Evolutionary conservation across 2,329 filamentous ascomycete genomes (phyloP).

Genomic region (Immersiporthe knoxdaviesiana): DNA sequence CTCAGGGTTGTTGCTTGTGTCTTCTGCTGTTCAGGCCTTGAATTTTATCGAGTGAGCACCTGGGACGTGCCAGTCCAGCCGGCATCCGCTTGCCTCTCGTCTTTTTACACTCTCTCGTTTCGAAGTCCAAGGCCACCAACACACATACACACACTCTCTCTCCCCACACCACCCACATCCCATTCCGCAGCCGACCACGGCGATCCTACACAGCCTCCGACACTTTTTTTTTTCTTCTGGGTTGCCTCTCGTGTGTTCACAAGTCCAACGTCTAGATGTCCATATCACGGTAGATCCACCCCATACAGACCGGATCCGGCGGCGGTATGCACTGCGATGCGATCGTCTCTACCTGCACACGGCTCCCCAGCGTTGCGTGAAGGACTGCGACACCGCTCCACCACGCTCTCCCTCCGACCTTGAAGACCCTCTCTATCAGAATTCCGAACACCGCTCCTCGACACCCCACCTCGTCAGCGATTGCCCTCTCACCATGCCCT

Average conservation of each 20-base stretch:
- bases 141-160: too few species aligned
- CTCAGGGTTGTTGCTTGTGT: neutral
- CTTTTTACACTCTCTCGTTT: neutral
- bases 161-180: neutral
- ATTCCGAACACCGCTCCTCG: neutral
- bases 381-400: conserved; percentile 22
- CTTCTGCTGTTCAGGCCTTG: neutral
- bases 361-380: conserved; percentile 28
- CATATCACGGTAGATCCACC: neutral
- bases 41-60: neutral
- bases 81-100: neutral
- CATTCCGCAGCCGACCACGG: neutral
- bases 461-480: conserved; percentile 5
- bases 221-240: neutral
- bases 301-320: neutral
- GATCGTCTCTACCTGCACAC: conserved; percentile 26
- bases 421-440: conserved; percentile 18
- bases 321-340: conserved; percentile 31
- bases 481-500: conserved; percentile 44
- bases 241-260: neutral
- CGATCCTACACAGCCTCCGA: neutral
- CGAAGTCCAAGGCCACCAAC: neutral
- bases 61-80: neutral
- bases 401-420: conserved; percentile 14
- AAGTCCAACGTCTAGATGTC: neutral